phyloP scores from a whole-genome alignment of 177 flowering plant genomes.

The Vitis hybrid region DNA sequence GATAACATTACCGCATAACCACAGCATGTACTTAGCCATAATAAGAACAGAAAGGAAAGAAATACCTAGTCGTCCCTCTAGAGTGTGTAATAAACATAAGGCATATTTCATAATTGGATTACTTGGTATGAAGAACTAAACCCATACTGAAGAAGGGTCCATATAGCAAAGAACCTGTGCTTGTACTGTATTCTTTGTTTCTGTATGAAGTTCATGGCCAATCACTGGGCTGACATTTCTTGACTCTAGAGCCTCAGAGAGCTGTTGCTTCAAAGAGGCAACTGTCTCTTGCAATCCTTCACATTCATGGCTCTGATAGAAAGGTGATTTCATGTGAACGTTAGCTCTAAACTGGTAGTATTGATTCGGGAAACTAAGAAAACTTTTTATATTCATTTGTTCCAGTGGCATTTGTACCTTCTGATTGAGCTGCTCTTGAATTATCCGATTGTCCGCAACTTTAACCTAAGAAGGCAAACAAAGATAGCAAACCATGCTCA shows the following conservation, averaged over 20 bases:
- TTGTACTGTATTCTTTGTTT: conserved; percentile 25
- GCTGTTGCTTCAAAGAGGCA: conserved; percentile 69
- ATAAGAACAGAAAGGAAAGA: neutral
- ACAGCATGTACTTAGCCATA: neutral
- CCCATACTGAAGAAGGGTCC: neutral
- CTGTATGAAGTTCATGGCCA: conserved; percentile 20
- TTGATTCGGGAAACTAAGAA: neutral
- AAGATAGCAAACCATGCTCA: neutral
- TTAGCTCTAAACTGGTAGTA: conserved; percentile 8
- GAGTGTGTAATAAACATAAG: neutral
- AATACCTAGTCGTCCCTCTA: neutral
- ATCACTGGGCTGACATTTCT: conserved; percentile 29
- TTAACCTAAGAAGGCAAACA: conserved; percentile 55
- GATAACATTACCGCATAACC: neutral
- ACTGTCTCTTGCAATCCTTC: conserved; percentile 67
- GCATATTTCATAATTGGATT: neutral
- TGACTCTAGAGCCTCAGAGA: conserved; percentile 51
- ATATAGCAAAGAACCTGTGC: conserved; percentile 45
- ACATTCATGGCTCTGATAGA: conserved; percentile 64
- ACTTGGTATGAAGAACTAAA: neutral
- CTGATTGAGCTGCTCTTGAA: conserved; percentile 89
- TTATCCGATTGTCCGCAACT: conserved; percentile 86
- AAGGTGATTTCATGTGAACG: conserved; percentile 17
- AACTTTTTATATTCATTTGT: neutral
- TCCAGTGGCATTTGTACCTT: conserved; percentile 51